phyloP scores from a whole-genome alignment of 2,329 filamentous ascomycete species.

The Trichocomaceae sp. region DNA sequence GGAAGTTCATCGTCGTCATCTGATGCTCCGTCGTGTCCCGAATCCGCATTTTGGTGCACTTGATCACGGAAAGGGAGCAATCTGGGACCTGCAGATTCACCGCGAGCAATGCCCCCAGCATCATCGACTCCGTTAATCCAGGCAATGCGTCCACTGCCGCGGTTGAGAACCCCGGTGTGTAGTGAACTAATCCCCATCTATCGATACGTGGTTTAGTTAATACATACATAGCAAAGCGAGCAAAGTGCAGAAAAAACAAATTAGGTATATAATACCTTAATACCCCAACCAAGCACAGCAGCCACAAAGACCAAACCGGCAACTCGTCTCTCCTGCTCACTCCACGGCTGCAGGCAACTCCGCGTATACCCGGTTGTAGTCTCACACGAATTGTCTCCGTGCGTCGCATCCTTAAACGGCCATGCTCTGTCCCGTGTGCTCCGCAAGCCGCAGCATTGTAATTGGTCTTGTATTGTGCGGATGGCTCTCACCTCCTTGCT shows the following conservation, averaged over 20 bases:
- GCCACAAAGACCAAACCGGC: constrained; percentile 26
- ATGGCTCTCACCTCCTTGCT: constrained; percentile 26
- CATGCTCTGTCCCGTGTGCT: constrained; percentile 33
- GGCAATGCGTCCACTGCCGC: neutral
- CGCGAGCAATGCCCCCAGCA: neutral
- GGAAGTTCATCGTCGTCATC: neutral
- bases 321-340: constrained; percentile 19
- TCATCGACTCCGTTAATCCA: neutral
- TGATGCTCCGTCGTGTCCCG: neutral
- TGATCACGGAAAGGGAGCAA: constrained; percentile 7
- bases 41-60: neutral
- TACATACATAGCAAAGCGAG: no score
- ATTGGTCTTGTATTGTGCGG: constrained; percentile 27
- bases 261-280: constrained; percentile 16
- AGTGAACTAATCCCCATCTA: neutral
- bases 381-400: constrained; percentile 29
- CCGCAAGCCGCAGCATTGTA: constrained; percentile 31
- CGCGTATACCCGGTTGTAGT: constrained; percentile 24
- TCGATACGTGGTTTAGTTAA: neutral
- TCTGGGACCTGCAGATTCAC: neutral
- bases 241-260: neutral
- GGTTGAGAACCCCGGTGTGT: neutral
- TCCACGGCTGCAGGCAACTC: constrained; percentile 28
- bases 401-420: constrained; percentile 30
- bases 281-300: constrained; percentile 17